Conservation (phyloP, 1,139 yeast species). For the Suhomyces ambrosiae region DNA sequence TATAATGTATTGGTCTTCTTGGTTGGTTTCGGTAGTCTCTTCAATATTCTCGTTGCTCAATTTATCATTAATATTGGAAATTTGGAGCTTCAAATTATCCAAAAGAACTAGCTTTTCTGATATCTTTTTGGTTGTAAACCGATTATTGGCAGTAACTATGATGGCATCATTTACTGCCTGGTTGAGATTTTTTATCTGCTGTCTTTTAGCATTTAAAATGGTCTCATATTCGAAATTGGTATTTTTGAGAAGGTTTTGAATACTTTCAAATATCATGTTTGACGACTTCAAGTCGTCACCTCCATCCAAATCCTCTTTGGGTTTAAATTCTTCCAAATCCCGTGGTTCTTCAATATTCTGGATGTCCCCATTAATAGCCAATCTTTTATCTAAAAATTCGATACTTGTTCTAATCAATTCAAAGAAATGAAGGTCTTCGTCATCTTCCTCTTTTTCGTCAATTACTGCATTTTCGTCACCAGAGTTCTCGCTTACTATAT, state of each 20-base stretch:
- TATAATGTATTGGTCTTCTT: conserved; percentile 62
- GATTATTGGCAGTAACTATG: conserved; percentile 47
- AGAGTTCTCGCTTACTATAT: conserved; percentile 19
- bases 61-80: conserved; percentile 45
- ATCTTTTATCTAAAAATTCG: conserved; percentile 35
- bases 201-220: conserved; percentile 39
- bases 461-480: conserved; percentile 16
- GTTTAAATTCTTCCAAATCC: conserved; percentile 13
- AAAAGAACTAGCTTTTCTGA: conserved; percentile 39
- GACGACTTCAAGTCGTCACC: conserved; percentile 24
- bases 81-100: conserved; percentile 48
- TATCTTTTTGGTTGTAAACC: conserved; percentile 41
- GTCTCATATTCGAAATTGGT: conserved; percentile 46
- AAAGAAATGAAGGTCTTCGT: conserved; percentile 30
- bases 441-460: conserved; percentile 14
- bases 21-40: conserved; percentile 23
- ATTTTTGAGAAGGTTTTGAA: conserved; percentile 41
- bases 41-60: conserved; percentile 28
- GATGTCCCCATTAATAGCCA: conserved; percentile 25
- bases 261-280: conserved; percentile 41
- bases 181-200: conserved; percentile 41
- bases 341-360: conserved; percentile 27
- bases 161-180: conserved; percentile 45
- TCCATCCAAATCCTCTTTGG: conserved; percentile 12
- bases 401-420: conserved; percentile 40